Evolutionary conservation across 768 basidiomycete genomes (phyloP).

Genomic region (Serendipita sp.): DNA sequence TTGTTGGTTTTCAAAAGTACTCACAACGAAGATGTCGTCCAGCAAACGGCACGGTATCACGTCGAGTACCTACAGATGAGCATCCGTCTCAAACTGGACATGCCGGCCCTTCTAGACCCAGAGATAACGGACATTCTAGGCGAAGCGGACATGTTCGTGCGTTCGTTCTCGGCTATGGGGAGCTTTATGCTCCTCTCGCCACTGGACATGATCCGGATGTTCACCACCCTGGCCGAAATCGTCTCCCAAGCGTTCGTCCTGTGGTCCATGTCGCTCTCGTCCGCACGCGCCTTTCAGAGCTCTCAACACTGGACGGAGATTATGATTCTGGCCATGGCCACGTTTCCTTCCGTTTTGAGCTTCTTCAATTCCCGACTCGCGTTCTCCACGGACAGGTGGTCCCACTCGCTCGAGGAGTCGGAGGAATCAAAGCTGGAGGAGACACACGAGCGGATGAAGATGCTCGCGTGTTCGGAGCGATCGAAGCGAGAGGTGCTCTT

Average conservation of each 20-base stretch:
- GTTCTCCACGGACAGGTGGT: background rate
- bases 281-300: background rate
- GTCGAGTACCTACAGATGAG: constrained; percentile 69
- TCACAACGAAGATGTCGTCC: constrained; percentile 56
- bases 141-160: constrained; percentile 71
- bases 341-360: constrained; percentile 10
- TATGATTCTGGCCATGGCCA: constrained; percentile 11
- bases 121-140: constrained; percentile 61
- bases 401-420: constrained; percentile 3
- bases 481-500: constrained; percentile 71
- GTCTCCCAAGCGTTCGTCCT: constrained; percentile 56
- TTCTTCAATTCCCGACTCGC: constrained; percentile 5
- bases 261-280: constrained; percentile 28
- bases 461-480: constrained; percentile 54
- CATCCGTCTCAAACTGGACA: constrained; percentile 59
- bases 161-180: constrained; percentile 58
- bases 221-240: constrained; percentile 57
- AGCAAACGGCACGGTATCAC: constrained; percentile 54
- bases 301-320: constrained; percentile 10
- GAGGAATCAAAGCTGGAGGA: constrained; percentile 28
- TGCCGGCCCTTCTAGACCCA: constrained; percentile 65
- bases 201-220: constrained; percentile 58
- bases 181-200: constrained; percentile 70
- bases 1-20: constrained; percentile 25
- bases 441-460: constrained; percentile 59